Evolutionary conservation across 345 rosid species (phyloP).

Genomic region (Salix purpurea): DNA sequence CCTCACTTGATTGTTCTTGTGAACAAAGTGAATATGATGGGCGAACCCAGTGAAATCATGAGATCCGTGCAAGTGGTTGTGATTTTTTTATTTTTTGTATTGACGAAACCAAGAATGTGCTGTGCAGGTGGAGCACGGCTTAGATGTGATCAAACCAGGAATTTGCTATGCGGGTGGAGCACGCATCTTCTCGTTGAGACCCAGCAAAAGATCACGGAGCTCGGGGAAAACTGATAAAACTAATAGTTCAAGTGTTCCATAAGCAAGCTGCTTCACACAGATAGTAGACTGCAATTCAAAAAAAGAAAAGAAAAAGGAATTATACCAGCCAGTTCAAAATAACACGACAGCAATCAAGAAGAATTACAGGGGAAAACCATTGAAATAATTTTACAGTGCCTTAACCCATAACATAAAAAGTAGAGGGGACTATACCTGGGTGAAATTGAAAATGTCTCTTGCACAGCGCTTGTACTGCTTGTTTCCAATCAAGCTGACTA

Average conservation of each 20-base stretch:
- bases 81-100: not conserved
- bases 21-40: not conserved
- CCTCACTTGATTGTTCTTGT: not conserved
- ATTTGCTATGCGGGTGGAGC: slow-evolving; percentile 19
- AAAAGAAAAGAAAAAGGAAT: not conserved
- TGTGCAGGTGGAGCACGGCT: slow-evolving; percentile 16
- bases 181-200: slow-evolving; percentile 47
- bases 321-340: not conserved
- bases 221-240: slow-evolving; percentile 82
- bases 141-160: not conserved
- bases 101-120: not conserved
- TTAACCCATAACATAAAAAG: not conserved
- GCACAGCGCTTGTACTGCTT: slow-evolving; percentile 94
- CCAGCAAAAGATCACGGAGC: slow-evolving; percentile 63
- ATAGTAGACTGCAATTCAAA: slow-evolving; percentile 62
- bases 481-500: slow-evolving; percentile 84
- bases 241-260: slow-evolving; percentile 61
- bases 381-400: not conserved
- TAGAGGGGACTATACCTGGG: slow-evolving; percentile 53
- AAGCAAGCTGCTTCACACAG: slow-evolving; percentile 90
- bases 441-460: slow-evolving; percentile 84
- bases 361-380: not conserved
- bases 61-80: not conserved
- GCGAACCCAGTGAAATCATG: not conserved
- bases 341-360: not conserved